phyloP scores from a whole-genome alignment of 2,329 filamentous ascomycete genomes.

The Camillea tinctor region DNA sequence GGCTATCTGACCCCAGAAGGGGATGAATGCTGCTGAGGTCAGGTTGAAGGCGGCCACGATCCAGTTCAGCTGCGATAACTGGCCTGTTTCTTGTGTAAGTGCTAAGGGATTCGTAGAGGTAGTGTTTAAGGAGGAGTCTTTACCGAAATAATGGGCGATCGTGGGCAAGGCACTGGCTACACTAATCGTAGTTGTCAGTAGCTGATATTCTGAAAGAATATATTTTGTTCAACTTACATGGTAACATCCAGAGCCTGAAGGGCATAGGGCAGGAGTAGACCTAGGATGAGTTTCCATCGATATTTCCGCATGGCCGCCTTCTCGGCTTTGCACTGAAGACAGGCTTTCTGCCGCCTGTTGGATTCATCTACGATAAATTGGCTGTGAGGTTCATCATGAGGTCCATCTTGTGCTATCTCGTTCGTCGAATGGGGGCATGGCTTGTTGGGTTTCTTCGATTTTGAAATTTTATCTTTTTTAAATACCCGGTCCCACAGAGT shows the following conservation, averaged over 20 bases:
- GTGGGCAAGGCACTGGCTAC: slow-evolving; percentile 58
- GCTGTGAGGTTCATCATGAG: background rate
- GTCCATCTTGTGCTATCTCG: background rate
- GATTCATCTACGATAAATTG: background rate
- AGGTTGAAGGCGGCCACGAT: slow-evolving; percentile 69
- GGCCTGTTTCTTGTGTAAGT: slow-evolving; percentile 3
- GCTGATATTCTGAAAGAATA: background rate
- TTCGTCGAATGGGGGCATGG: background rate
- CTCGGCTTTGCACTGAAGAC: slow-evolving; percentile 34
- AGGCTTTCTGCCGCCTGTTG: slow-evolving; percentile 13
- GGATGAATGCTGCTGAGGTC: slow-evolving; percentile 65
- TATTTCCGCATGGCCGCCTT: slow-evolving; percentile 39
- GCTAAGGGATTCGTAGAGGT: slow-evolving; percentile 4
- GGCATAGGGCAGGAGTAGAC: slow-evolving; percentile 59
- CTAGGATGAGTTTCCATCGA: slow-evolving; percentile 58
- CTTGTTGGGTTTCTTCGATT: background rate
- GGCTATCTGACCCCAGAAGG: slow-evolving; percentile 62
- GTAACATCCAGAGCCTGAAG: slow-evolving; percentile 64
- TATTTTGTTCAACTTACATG: slow-evolving; percentile 40
- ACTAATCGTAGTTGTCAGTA: slow-evolving; percentile 7
- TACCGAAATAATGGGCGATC: slow-evolving; percentile 65
- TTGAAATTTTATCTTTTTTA: background rate
- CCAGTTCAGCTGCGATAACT: slow-evolving; percentile 63
- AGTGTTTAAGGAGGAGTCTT: slow-evolving; percentile 15
- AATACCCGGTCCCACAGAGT: background rate